Base-by-base conservation (phyloP, 2,329 filamentous ascomycete species). In the Aspergillus amoenus region DNA sequence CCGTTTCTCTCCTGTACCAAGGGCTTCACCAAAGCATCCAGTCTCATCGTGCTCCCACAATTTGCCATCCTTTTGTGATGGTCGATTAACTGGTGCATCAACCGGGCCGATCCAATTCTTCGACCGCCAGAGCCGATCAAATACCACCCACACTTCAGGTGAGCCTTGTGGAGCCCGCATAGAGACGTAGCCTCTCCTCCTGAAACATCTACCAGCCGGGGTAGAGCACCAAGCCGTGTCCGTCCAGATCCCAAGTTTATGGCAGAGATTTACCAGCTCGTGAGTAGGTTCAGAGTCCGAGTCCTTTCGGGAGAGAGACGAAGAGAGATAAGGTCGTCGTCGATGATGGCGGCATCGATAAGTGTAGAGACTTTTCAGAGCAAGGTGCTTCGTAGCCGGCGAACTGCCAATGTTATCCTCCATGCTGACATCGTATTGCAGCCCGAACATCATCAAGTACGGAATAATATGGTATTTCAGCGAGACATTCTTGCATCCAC, bases 401-500 rank as follows among this genome's bases (percentile, higher is more conserved):
- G 68, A 68, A 48, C 62, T 68, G 8, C 68, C 73, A 39, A 66
- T 68, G 32, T 70, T 76, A 48, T 72, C 74, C 55, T 70, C 71
- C 73, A 79, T 78, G 68, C 72, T 77, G 67, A 78, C 73, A 71
- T 75, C 74, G 53, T 68, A 73, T 59, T 74, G 74, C 32, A 78
- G 64, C 5, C 75, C 76, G 55, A 77, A 78, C 74, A 80, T 75
- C 44, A 75, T 78, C 48, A 82, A 76, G 62, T 84, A 85, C 2
- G 84, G 84, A 52, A 85, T 82, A 58, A 86, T 82, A 65, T 86
- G 83, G 66, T 86, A 86, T 66, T 86, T 86, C 62, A 86, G 79
- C 12, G 83, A 85, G 39, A 86, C 84, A 67, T 86, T 85, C 71
- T 86, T 85, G 75, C 84, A 86, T 18, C 84, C 84, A 21, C 84